Evolutionary conservation across 345 rosid genomes (phyloP).

Genomic region (Hibiscus trionum): DNA sequence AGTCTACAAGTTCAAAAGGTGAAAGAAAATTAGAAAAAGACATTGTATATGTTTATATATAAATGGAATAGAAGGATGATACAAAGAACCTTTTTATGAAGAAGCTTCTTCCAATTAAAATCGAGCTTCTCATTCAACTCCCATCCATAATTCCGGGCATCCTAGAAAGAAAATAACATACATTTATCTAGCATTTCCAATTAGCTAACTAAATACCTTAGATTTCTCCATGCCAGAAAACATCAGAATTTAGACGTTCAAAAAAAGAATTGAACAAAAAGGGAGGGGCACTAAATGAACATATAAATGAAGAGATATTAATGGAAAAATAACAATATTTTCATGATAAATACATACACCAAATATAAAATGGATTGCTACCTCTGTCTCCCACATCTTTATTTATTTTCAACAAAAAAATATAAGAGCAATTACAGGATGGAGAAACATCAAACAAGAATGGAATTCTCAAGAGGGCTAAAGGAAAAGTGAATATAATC

Average conservation of each 20-base stretch:
- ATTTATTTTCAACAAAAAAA: neutral
- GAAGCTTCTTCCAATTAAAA: slow-evolving; percentile 85
- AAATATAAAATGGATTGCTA: neutral
- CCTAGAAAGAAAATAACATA: slow-evolving; percentile 40
- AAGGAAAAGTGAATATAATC: neutral
- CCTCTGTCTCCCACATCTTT: neutral
- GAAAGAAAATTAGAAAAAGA: neutral
- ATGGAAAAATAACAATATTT: neutral
- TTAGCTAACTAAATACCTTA: neutral
- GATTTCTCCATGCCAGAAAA: too few species aligned
- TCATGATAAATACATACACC: neutral
- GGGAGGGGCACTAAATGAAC: neutral
- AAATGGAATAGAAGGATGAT: neutral
- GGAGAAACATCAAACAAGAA: neutral
- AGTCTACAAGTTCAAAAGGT: slow-evolving; percentile 44
- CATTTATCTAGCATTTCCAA: neutral
- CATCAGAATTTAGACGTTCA: too few species aligned
- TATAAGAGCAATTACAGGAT: neutral
- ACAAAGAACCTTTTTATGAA: slow-evolving; percentile 66
- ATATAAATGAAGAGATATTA: neutral
- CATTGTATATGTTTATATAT: neutral
- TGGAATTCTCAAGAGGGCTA: too few species aligned
- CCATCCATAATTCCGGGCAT: slow-evolving; percentile 95
- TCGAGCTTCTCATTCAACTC: slow-evolving; percentile 68
- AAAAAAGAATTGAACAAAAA: neutral